Percentiles rank a stretch among this genome's conserved stretches.
These are phyloP conservation scores for Amanita pallidorosea DNA, from an alignment of 768 basidiomycete species.

Conservation along the genomic window DNA sequence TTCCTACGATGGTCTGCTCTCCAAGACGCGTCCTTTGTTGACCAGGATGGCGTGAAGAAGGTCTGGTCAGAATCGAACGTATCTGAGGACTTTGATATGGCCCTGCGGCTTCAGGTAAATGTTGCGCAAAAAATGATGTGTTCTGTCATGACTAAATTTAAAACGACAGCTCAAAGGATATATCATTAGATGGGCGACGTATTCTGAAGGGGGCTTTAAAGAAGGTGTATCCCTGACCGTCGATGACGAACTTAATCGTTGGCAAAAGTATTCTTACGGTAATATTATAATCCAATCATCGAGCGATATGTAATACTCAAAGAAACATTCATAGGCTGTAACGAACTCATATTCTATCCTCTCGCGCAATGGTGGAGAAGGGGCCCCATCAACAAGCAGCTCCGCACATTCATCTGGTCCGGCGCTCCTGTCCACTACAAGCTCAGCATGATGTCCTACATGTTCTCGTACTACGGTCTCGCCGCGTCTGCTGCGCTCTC, in stretches of 20 bases:
- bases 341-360: slow-evolving; percentile 81
- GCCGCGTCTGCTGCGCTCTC: slow-evolving; percentile 54
- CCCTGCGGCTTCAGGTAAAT: slow-evolving; percentile 44
- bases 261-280: slow-evolving; percentile 87
- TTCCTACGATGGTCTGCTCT: slow-evolving; percentile 86
- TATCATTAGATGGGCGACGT: slow-evolving; percentile 79
- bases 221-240: slow-evolving; percentile 86
- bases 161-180: slow-evolving; percentile 44
- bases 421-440: slow-evolving; percentile 75
- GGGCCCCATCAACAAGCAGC: slow-evolving; percentile 78
- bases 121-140: not conserved
- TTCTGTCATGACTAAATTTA: not conserved
- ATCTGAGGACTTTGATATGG: slow-evolving; percentile 81
- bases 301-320: slow-evolving; percentile 1
- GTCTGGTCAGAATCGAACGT: slow-evolving; percentile 81
- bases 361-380: slow-evolving; percentile 63
- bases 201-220: slow-evolving; percentile 78
- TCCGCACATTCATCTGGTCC: slow-evolving; percentile 70
- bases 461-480: slow-evolving; percentile 56
- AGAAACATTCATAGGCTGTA: slow-evolving; percentile 40
- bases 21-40: slow-evolving; percentile 75
- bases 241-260: slow-evolving; percentile 85
- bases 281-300: slow-evolving; percentile 7
- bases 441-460: slow-evolving; percentile 66
- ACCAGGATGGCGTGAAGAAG: slow-evolving; percentile 55